Conservation (phyloP, 2,329 filamentous ascomycete genomes). For the Talaromyces rugulosus region DNA sequence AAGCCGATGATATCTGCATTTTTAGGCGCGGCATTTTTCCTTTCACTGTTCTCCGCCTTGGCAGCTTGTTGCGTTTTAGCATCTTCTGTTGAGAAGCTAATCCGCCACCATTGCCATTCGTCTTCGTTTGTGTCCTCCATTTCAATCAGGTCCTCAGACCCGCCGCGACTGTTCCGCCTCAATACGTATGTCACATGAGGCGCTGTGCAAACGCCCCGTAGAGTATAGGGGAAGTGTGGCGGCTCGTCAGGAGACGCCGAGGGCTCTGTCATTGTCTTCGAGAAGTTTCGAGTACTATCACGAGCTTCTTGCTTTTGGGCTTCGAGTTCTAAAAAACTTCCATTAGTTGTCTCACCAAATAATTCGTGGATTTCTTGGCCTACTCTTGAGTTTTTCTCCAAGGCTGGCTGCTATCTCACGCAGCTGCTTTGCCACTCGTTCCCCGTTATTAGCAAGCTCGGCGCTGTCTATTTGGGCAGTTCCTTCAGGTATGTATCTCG, state of each 20-base stretch:
- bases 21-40: slow-evolving; percentile 15
- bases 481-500: slow-evolving; percentile 19
- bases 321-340: slow-evolving; percentile 36
- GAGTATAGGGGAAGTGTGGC: slow-evolving; percentile 48
- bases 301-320: slow-evolving; percentile 37
- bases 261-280: slow-evolving; percentile 44
- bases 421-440: slow-evolving; percentile 31
- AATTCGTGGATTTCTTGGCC: background rate
- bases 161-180: slow-evolving; percentile 32
- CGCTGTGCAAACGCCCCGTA: slow-evolving; percentile 56
- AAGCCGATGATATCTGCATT: slow-evolving; percentile 36
- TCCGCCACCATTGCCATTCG: slow-evolving; percentile 54
- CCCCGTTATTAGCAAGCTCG: slow-evolving; percentile 19
- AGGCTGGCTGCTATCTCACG: slow-evolving; percentile 34
- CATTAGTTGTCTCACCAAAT: background rate
- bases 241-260: slow-evolving; percentile 36
- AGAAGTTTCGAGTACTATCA: slow-evolving; percentile 40
- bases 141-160: slow-evolving; percentile 10
- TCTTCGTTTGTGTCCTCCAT: slow-evolving; percentile 19
- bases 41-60: slow-evolving; percentile 13
- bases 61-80: slow-evolving; percentile 31
- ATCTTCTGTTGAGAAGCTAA: slow-evolving; percentile 46
- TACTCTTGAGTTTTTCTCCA: slow-evolving; percentile 39
- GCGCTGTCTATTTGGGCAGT: slow-evolving; percentile 13
- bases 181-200: slow-evolving; percentile 56